These are phyloP conservation scores for Cornus controversa DNA, from an alignment of 148 eudicot species.

Conservation along the genomic window DNA sequence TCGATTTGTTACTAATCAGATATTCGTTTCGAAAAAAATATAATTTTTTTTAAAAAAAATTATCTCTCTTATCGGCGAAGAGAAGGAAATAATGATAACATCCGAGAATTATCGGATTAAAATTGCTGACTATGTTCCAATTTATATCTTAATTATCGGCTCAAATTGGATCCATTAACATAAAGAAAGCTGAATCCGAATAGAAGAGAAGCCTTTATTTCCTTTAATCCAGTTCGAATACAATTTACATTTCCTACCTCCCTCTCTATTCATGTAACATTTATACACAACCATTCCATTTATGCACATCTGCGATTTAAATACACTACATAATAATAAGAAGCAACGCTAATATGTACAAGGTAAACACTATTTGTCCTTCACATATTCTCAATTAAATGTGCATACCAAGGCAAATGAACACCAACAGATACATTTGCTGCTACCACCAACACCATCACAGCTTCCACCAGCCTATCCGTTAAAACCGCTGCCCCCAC, in stretches of 20 bases:
- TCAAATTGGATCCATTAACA: too few relatives aligned
- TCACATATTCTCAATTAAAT: slow-evolving; percentile 29
- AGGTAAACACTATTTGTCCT: background rate
- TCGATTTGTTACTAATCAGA: too few relatives aligned
- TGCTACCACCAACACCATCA: slow-evolving; percentile 25
- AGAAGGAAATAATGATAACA: too few relatives aligned
- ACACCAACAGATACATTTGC: slow-evolving; percentile 39
- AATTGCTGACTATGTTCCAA: too few relatives aligned
- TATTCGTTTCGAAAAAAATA: too few relatives aligned
- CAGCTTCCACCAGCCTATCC: slow-evolving; percentile 29
- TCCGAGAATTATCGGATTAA: too few relatives aligned
- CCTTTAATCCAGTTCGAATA: background rate
- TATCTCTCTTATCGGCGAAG: too few relatives aligned
- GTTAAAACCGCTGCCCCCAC: slow-evolving; percentile 37
- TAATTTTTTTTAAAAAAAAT: too few relatives aligned
- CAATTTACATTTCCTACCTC: background rate
- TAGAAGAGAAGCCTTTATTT: background rate
- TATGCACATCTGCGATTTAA: slow-evolving; percentile 1
- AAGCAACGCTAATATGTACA: background rate
- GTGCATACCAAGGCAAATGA: slow-evolving; percentile 45
- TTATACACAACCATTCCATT: background rate
- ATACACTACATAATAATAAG: slow-evolving; percentile 6
- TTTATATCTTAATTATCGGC: too few relatives aligned
- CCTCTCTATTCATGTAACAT: background rate
- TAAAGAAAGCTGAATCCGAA: background rate